Evolutionary conservation across 441 rosid species (phyloP), one percentile per base, ranked within the genome.

Genomic region (Cnidoscolus chayamansa): DNA sequence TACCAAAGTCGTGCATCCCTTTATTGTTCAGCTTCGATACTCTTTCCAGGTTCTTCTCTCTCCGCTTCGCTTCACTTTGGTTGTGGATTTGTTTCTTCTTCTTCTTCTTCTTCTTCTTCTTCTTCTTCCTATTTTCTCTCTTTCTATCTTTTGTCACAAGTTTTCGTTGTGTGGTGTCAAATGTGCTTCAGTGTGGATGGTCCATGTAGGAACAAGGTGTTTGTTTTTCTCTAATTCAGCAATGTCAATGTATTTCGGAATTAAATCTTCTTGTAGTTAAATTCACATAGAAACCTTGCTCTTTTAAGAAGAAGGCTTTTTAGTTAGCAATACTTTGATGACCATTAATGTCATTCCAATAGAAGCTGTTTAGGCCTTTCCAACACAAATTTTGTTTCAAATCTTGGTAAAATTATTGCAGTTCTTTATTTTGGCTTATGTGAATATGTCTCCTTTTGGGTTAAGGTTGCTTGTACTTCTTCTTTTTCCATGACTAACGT

Each of bases 1-100:
- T 35, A 86, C 90, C 59, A 86, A 88, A 82, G 86, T 90, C 45
- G 68, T 79, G 67, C 93, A 90, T 77, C 93, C 93, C 40, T 86
- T 86, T 61, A 79, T 90, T 35, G 96, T 90, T 61, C 91, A 80
- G 69, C 92, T 90, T 61, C 82, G 89, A 62, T 90, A 82, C 83
- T 90, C 96, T 67, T 90, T 90, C 69, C 95, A 90, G 90, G 95
- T 89, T 31, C 48, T 4, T 45, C 49, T 16, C 45, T 63, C 49
- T 68, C 54, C 25, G 15, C 15, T 62, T 63, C 31, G n/a, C 4
- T 13, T 35, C 11, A 15, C 43, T 67, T 30, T 43, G 67, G 1
- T 48, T 12, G 51, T 48, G 63, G 35, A 32, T 19, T 45, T 65
- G 25, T 48, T 19, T 65, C 17, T 4, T 1, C 9, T n/a, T 59